Base-by-base conservation (phyloP, 108 stramenopile species). In the Pseudonitzschia pungens region DNA sequence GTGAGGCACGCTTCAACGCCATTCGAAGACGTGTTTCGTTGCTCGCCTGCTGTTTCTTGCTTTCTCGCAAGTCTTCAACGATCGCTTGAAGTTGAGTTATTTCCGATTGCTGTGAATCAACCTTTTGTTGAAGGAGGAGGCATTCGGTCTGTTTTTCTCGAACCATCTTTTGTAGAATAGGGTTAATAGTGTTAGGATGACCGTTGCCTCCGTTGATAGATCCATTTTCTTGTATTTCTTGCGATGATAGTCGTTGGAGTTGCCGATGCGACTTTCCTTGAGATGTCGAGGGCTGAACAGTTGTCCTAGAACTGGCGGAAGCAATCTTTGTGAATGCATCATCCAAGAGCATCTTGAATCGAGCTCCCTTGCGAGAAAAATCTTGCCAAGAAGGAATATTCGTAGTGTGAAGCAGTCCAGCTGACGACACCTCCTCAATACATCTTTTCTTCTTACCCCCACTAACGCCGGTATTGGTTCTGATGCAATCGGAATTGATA, bases 131-230 rank as follows among this genome's bases (percentile, higher is more conserved):
- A 12, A 70, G 32, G 0, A 55, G 32, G 18, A 70, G 43, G 29
- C 53, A 55, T 28, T 70, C 54, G 16, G 36, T 56, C 18, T 54
- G 45, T 40, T 70, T 70, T 70, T 48, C 66, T 48, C 42, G 44
- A 21, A 50, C 42, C 28, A 67, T 22, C 27, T 45, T 67, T 12
- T 67, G 45, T 48, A 67, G 44, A 3, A 51, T 36, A 50, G 10
- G 26, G 43, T 48, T 15, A 21, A 10, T 14, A 15, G 16, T 10
- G 33, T n/a, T 65, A 65, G 64, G 14, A 48, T 2, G 26, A 21
- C 16, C 33, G 20, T 3, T 21, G n/a, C 15, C 31, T 10, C 8
- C 20, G 14, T 62, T 40, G 6, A 33, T n/a, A 16, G 0, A 40
- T 62, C n/a, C 60, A 33, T 29, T 28, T 14, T 62, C 33, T 40